Percentiles rank a stretch among this genome's conserved stretches.
Conservation (phyloP, 2,329 filamentous ascomycete genomes). For the Fusarium cyanostomum region DNA sequence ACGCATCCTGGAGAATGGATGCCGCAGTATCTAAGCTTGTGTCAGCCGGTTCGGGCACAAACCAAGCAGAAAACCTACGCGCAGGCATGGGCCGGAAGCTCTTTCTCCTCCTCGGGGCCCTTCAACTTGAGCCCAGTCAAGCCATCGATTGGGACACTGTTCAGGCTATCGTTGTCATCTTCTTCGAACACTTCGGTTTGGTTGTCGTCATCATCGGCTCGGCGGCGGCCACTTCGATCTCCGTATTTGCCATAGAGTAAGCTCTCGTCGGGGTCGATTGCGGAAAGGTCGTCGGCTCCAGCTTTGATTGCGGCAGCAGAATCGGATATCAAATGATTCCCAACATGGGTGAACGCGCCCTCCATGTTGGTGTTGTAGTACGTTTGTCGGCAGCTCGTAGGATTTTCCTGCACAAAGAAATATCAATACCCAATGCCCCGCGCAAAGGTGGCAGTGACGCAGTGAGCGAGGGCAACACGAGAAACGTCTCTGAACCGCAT, state of each 20-base stretch:
- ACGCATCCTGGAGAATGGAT: constrained; percentile 96
- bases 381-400: constrained; percentile 38
- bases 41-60: constrained; percentile 36
- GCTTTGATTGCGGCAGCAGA: constrained; percentile 89
- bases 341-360: constrained; percentile 87
- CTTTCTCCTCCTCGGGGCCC: constrained; percentile 80
- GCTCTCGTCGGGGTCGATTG: constrained; percentile 80
- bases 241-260: constrained; percentile 77
- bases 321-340: constrained; percentile 86
- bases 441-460: constrained; percentile 34
- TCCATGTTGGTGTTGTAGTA: constrained; percentile 68
- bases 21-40: constrained; percentile 80
- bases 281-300: constrained; percentile 77
- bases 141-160: constrained; percentile 82
- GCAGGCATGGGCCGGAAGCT: constrained; percentile 94
- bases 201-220: constrained; percentile 89
- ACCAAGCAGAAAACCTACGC: constrained; percentile 69
- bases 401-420: constrained; percentile 39
- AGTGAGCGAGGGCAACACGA: constrained; percentile 16
- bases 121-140: constrained; percentile 70
- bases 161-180: constrained; percentile 79
- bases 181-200: constrained; percentile 85
- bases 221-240: constrained; percentile 69
- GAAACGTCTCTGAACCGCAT: background rate
- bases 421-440: constrained; percentile 37